Conservation (phyloP, 108 stramenopile species). For the Cyclotella distinguenda region DNA sequence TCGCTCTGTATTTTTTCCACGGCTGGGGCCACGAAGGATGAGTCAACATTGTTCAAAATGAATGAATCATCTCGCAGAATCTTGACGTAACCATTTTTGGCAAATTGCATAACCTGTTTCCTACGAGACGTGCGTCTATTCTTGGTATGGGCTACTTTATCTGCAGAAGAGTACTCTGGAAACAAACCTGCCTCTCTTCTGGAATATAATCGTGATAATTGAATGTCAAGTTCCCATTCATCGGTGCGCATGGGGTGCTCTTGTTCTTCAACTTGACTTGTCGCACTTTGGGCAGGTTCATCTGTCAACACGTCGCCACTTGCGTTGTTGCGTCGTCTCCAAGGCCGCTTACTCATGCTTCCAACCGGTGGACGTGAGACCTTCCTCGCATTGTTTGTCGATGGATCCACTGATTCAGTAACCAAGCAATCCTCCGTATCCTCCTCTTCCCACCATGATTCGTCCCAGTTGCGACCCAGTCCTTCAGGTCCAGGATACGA, state of each 20-base stretch:
- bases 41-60: slow-evolving; percentile 3
- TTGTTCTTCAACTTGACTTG: too few relatives aligned
- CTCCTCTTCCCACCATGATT: too few relatives aligned
- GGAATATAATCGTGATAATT: slow-evolving; percentile 26
- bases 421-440: too few relatives aligned
- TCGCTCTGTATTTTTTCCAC: slow-evolving; percentile 10
- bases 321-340: too few relatives aligned
- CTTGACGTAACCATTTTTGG: slow-evolving; percentile 47
- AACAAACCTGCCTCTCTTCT: slow-evolving; percentile 30
- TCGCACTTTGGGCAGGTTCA: too few relatives aligned
- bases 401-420: too few relatives aligned
- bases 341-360: too few relatives aligned
- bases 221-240: slow-evolving; percentile 47
- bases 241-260: slow-evolving; percentile 53
- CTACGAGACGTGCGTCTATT: slow-evolving; percentile 10
- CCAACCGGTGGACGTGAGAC: too few relatives aligned
- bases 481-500: too few relatives aligned
- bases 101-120: slow-evolving; percentile 47
- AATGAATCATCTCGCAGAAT: slow-evolving; percentile 23
- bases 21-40: slow-evolving; percentile 6
- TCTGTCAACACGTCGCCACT: too few relatives aligned
- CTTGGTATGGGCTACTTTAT: background rate
- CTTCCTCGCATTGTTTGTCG: too few relatives aligned
- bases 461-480: too few relatives aligned
- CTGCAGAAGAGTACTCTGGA: slow-evolving; percentile 4